Conservation (phyloP, 805 yeast genomes). For the Saccharomycopsis amapae region DNA sequence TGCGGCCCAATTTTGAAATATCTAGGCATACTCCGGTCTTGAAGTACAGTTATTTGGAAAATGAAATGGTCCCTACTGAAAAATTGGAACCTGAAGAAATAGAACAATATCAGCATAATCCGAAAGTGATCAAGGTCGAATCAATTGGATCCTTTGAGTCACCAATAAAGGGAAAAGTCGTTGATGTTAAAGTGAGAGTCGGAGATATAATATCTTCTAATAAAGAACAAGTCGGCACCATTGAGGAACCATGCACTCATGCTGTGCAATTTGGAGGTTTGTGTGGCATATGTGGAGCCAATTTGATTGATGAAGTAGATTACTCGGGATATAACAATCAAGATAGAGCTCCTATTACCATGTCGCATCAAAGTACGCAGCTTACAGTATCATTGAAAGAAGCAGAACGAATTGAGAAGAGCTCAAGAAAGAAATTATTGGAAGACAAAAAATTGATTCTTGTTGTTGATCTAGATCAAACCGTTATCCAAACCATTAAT, state of each 20-base stretch:
- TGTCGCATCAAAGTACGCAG: slow-evolving; percentile 85
- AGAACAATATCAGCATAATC: slow-evolving; percentile 35
- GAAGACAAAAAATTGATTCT: slow-evolving; percentile 65
- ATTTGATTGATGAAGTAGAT: slow-evolving; percentile 65
- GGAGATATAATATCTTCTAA: slow-evolving; percentile 51
- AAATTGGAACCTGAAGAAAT: slow-evolving; percentile 27
- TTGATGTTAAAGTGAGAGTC: slow-evolving; percentile 39
- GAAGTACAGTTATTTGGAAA: slow-evolving; percentile 62
- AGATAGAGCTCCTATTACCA: slow-evolving; percentile 75
- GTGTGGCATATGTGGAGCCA: slow-evolving; percentile 87
- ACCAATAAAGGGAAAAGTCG: slow-evolving; percentile 70
- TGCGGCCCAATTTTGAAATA: slow-evolving; percentile 39
- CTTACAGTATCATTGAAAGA: slow-evolving; percentile 78
- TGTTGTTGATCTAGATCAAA: slow-evolving; percentile 95
- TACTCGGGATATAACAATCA: slow-evolving; percentile 38
- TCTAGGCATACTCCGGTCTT: slow-evolving; percentile 47
- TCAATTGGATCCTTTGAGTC: slow-evolving; percentile 71
- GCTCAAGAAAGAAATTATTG: slow-evolving; percentile 53
- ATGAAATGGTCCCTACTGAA: slow-evolving; percentile 20
- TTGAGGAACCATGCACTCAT: slow-evolving; percentile 83
- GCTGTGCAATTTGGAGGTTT: slow-evolving; percentile 91
- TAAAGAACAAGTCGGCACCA: slow-evolving; percentile 43
- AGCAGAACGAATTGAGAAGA: slow-evolving; percentile 75
- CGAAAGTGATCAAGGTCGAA: slow-evolving; percentile 46
- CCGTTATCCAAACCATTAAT: slow-evolving; percentile 95